These are phyloP conservation scores for Rhodotorula babjevae DNA, from an alignment of 768 basidiomycete genomes.

Conservation along the genomic window DNA sequence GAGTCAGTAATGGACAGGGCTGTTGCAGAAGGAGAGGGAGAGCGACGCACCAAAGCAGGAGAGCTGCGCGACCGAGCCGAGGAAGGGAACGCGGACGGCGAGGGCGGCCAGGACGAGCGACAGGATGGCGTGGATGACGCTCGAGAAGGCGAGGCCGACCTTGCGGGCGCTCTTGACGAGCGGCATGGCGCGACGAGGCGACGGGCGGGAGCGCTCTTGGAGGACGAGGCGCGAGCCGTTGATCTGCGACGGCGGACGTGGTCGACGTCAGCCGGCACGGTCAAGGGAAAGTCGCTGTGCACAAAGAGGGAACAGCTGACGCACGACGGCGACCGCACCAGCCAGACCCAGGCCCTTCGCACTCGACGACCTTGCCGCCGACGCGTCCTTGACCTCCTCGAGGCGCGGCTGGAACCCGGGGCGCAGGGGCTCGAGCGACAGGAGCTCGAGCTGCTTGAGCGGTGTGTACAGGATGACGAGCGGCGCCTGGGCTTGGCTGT, in stretches of 20 bases:
- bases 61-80: not conserved
- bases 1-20: not conserved
- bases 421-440: slow-evolving; percentile 53
- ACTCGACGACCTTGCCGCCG: too few species aligned
- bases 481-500: too few species aligned
- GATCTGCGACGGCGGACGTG: not conserved
- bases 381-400: too few species aligned
- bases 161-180: not conserved
- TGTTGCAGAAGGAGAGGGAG: not conserved
- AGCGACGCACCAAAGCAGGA: slow-evolving; percentile 6
- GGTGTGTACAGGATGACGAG: slow-evolving; percentile 55
- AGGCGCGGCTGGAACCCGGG: slow-evolving; percentile 38
- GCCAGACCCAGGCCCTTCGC: not conserved
- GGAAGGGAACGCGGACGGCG: not conserved
- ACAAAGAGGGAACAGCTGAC: not conserved
- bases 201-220: not conserved
- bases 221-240: not conserved
- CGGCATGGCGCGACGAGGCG: not conserved
- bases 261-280: too few species aligned
- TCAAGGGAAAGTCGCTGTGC: too few species aligned
- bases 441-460: slow-evolving; percentile 57
- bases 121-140: not conserved
- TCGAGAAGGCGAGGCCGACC: not conserved
- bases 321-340: too few species aligned
- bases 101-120: not conserved